phyloP scores from a whole-genome alignment of 441 rosid genomes.

The Euphorbia corollata region DNA sequence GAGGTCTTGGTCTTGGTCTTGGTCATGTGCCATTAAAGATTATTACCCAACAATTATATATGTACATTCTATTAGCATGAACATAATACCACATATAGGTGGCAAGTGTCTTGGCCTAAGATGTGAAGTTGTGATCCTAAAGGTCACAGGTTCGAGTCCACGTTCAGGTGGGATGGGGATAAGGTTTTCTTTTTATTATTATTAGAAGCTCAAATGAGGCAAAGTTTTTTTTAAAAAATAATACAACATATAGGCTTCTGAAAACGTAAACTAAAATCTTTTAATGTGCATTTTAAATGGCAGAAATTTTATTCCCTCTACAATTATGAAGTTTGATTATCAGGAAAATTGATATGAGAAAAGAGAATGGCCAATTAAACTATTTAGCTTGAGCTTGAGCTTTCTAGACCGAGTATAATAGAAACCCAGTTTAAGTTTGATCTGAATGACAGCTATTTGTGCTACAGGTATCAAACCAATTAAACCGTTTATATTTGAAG shows the following conservation, averaged over 20 bases:
- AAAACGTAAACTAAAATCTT: neutral
- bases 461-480: slow-evolving; percentile 82
- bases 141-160: too few species aligned
- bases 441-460: slow-evolving; percentile 17
- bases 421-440: slow-evolving; percentile 20
- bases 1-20: too few species aligned
- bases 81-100: neutral
- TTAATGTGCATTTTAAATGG: neutral
- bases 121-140: too few species aligned
- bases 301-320: neutral
- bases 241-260: neutral
- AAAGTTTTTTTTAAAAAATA: too few species aligned
- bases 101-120: too few species aligned
- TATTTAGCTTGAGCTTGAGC: too few species aligned
- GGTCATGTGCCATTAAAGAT: too few species aligned
- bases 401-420: neutral
- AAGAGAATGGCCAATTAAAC: slow-evolving; percentile 6
- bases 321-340: neutral
- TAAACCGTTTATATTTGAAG: slow-evolving; percentile 67
- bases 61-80: too few species aligned
- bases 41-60: too few species aligned
- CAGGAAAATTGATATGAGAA: neutral
- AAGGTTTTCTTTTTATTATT: too few species aligned
- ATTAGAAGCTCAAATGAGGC: too few species aligned
- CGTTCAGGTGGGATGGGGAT: too few species aligned